Percentiles rank a stretch among this genome's conserved stretches.
Evolutionary conservation across 768 basidiomycete species (phyloP).

Genomic region (Mrakia blollopis): DNA sequence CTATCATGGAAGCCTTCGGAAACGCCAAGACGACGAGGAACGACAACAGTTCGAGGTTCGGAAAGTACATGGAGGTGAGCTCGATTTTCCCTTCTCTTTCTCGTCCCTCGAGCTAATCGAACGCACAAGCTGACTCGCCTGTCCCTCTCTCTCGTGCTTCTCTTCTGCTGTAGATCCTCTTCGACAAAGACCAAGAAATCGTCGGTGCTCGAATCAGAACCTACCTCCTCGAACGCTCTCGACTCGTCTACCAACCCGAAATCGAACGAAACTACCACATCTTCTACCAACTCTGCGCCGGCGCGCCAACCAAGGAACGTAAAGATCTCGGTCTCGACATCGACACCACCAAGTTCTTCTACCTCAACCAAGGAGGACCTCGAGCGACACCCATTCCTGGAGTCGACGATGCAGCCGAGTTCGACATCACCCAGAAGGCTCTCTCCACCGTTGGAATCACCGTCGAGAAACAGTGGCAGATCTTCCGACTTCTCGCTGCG

Average conservation of each 20-base stretch:
- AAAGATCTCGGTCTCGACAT: constrained; percentile 87
- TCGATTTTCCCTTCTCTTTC: neutral
- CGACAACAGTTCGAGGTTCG: constrained; percentile 97
- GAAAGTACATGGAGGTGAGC: constrained; percentile 96
- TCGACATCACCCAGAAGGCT: constrained; percentile 85
- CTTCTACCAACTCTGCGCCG: constrained; percentile 98
- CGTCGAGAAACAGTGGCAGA: constrained; percentile 92
- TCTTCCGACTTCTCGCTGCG: constrained; percentile 87
- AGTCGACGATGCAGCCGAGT: constrained; percentile 95
- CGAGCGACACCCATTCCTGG: constrained; percentile 78
- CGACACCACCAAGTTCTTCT: constrained; percentile 81
- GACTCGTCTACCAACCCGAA: constrained; percentile 93
- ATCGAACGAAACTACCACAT: constrained; percentile 99
- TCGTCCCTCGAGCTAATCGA: neutral
- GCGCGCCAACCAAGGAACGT: constrained; percentile 88
- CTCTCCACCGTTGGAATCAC: constrained; percentile 95
- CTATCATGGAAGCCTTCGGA: constrained; percentile 96
- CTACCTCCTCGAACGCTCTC: constrained; percentile 92
- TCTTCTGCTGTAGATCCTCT: constrained; percentile 66
- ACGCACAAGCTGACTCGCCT: neutral
- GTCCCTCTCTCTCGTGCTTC: neutral
- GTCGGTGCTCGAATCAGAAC: constrained; percentile 98
- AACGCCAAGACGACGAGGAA: constrained; percentile 99
- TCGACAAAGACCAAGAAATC: constrained; percentile 91
- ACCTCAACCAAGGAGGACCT: constrained; percentile 88